These are phyloP conservation scores for Prototheca cutis DNA, from an alignment of 163 green algal species.

Conservation along the genomic window DNA sequence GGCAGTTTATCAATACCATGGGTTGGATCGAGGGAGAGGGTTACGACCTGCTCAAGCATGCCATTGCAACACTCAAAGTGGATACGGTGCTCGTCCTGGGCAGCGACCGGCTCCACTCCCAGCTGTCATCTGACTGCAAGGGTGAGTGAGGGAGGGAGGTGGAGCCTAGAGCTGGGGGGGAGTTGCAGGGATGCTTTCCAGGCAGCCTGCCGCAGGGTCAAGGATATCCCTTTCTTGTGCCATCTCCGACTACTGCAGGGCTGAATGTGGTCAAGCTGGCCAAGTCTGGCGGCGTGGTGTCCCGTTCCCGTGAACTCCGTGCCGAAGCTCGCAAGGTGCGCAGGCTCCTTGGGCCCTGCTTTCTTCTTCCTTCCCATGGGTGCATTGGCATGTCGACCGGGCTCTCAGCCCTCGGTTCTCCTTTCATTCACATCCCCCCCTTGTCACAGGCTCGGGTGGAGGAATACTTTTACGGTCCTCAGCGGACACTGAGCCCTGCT, in stretches of 20 bases:
- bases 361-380: not conserved
- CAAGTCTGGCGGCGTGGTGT: conserved; percentile 77
- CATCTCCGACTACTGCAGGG: not conserved
- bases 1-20: conserved; percentile 90
- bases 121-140: conserved; percentile 33
- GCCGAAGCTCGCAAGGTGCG: conserved; percentile 29
- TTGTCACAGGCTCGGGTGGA: conserved; percentile 28
- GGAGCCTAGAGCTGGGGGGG: not conserved
- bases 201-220: not conserved
- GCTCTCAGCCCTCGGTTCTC: not conserved
- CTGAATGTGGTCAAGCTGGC: conserved; percentile 66
- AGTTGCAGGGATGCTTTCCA: no score
- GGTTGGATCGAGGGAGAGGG: conserved; percentile 84
- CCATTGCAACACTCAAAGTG: not conserved
- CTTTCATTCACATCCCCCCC: not conserved
- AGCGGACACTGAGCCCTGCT: conserved; percentile 49
- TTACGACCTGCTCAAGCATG: conserved; percentile 83
- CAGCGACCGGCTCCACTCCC: conserved; percentile 70
- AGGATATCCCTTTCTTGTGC: not conserved
- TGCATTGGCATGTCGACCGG: not conserved
- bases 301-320: conserved; percentile 45
- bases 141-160: not conserved
- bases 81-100: conserved; percentile 77
- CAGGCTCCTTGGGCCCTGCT: not conserved
- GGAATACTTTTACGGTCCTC: conserved; percentile 88